phyloP scores from a whole-genome alignment of 257 asterid genomes.

The Rubia yunnanensis region DNA sequence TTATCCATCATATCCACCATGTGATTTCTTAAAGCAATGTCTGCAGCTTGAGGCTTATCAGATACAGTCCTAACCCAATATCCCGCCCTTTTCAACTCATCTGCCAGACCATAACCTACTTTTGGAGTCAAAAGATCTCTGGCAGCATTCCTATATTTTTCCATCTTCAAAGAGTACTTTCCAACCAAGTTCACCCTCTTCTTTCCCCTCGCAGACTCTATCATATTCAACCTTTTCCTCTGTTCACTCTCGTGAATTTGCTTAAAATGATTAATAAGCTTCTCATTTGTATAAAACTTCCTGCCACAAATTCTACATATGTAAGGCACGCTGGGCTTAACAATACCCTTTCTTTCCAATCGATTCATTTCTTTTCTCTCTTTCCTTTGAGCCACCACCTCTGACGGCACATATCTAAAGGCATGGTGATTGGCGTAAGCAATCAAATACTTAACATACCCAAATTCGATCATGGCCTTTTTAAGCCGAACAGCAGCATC shows the following conservation, averaged over 20 bases:
- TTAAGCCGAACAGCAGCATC: slow-evolving; percentile 68
- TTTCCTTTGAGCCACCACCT: slow-evolving; percentile 40
- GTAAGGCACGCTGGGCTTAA: slow-evolving; percentile 51
- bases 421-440: slow-evolving; percentile 79
- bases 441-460: slow-evolving; percentile 56
- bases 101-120: slow-evolving; percentile 67
- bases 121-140: slow-evolving; percentile 63
- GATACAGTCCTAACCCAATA: slow-evolving; percentile 69
- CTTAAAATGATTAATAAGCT: slow-evolving; percentile 63
- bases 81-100: slow-evolving; percentile 76
- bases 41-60: slow-evolving; percentile 76
- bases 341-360: slow-evolving; percentile 46
- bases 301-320: slow-evolving; percentile 83
- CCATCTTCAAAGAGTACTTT: slow-evolving; percentile 71
- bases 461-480: slow-evolving; percentile 59
- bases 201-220: slow-evolving; percentile 75
- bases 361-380: slow-evolving; percentile 40
- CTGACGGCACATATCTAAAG: slow-evolving; percentile 66
- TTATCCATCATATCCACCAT: slow-evolving; percentile 76
- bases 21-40: slow-evolving; percentile 50
- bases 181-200: slow-evolving; percentile 70
- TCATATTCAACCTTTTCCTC: slow-evolving; percentile 64
- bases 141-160: slow-evolving; percentile 69
- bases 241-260: slow-evolving; percentile 79
- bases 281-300: slow-evolving; percentile 59